Base-by-base conservation (phyloP, 345 rosid genomes). In the Noccaea bulbosa region DNA sequence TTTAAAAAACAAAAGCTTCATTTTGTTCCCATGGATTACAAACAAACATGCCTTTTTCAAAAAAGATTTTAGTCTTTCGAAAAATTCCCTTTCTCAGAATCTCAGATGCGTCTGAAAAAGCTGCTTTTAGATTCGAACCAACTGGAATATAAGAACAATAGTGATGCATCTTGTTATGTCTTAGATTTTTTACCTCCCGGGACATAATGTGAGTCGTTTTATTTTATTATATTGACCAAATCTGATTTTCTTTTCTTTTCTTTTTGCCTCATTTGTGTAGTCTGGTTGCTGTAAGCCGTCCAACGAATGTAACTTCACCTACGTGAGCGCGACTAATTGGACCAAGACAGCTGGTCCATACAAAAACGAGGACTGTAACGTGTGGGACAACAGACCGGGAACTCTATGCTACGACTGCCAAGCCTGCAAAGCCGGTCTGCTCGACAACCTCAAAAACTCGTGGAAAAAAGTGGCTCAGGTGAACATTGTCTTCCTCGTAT, bases 251-350 rank as follows among this genome's bases (percentile, higher is more conserved):
- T 62, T 22, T 4, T 1, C 4, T n/a, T 16, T 11, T 41, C 38
- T 27, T 20, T 20, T 20, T 20, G 5, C 8, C n/a, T 8, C 11
- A 14, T n/a, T 62, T 63, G 57, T 76, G 80, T 84, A 93, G 99
- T 85, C 99, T 72, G 99, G 99, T 41, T 93, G 99, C 86, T 93
- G 98, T 75, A 93, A 91, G 87, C 98, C 97, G 32, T 82, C 97
- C 0, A 78, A 85, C 40, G 90, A 80, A 70, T 93, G 99, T 74
- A 83, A 75, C 30, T 93, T 81, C 76, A 72, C 78, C 9, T 93
- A 89, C 16, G 87, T 55, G 45, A 54, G 69, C 12, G 94, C 97
- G 20, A 86, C 82, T n/a, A 72, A 33, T 38, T 93, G 98, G 98
- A 85, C 75, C 16, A 56, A 67, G 69, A 17, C 70, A 4, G 0